A percentile compares a stretch with the other conserved stretches of the same genome.
Conservation (phyloP, 345 rosid genomes). For the Citrus unshiu region DNA sequence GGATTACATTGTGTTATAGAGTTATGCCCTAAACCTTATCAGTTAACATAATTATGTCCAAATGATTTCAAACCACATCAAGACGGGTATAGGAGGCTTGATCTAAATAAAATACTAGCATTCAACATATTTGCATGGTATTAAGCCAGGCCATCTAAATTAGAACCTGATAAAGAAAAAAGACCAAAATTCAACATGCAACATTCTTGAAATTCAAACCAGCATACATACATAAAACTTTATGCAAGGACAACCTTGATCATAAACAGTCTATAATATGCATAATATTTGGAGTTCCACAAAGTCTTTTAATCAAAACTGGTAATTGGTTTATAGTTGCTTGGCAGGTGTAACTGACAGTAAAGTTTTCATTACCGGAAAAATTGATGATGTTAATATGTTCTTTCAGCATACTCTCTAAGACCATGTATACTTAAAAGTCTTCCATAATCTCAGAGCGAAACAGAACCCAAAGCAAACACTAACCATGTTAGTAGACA, state of each 20-base stretch:
- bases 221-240: background rate
- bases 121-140: background rate
- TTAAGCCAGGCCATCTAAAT: background rate
- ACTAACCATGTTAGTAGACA: background rate
- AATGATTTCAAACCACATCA: background rate
- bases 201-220: background rate
- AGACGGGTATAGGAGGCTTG: background rate
- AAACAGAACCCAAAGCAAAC: conserved; percentile 12
- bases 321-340: background rate
- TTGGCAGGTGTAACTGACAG: background rate
- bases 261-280: background rate
- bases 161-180: background rate
- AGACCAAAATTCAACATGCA: background rate
- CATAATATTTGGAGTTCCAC: background rate
- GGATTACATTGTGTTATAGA: background rate
- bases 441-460: background rate
- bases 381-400: background rate
- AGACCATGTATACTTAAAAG: background rate
- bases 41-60: background rate
- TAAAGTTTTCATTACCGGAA: background rate
- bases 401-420: background rate
- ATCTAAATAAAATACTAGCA: background rate
- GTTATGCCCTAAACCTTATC: background rate
- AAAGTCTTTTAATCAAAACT: background rate
- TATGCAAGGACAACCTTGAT: background rate